Conservation (phyloP, 352 stramenopile genomes). For the Globisporangium cystogenes region DNA sequence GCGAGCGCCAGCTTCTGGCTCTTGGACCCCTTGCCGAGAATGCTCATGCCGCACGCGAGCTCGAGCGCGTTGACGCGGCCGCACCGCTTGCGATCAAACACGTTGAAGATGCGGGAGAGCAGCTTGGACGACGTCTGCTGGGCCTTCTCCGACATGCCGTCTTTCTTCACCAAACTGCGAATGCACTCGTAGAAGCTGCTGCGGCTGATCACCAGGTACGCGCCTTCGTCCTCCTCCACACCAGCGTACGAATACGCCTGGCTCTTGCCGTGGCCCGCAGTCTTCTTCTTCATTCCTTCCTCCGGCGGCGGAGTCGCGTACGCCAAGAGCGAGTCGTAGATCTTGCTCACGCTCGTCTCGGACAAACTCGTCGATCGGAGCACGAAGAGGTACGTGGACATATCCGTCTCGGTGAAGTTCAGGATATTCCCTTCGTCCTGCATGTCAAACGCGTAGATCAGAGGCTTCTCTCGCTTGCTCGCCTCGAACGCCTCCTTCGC, state of each 20-base stretch:
- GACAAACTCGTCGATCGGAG: conserved; percentile 72
- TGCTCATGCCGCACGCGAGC: conserved; percentile 81
- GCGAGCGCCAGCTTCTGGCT: conserved; percentile 82
- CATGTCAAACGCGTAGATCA: conserved; percentile 86
- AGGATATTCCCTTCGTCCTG: conserved; percentile 81
- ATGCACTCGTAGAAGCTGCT: conserved; percentile 87
- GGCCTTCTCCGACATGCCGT: conserved; percentile 75
- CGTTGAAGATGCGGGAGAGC: conserved; percentile 78
- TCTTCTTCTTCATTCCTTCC: conserved; percentile 52
- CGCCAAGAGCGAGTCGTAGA: conserved; percentile 73
- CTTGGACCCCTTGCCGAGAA: conserved; percentile 80
- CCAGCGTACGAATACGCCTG: conserved; percentile 73
- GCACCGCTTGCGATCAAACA: conserved; percentile 80
- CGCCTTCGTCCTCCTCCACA: conserved; percentile 81
- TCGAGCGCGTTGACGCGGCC: conserved; percentile 81
- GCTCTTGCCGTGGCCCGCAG: conserved; percentile 24
- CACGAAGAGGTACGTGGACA: conserved; percentile 84
- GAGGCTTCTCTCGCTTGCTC: conserved; percentile 78
- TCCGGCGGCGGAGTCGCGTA: conserved; percentile 70
- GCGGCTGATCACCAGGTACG: conserved; percentile 69
- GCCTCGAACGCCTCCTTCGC: conserved; percentile 84
- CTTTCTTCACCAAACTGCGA: conserved; percentile 70
- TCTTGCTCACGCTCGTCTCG: conserved; percentile 63
- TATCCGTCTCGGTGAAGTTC: conserved; percentile 80
- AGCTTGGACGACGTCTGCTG: conserved; percentile 84